These are phyloP conservation scores for Kazachstania psychrophila DNA, from an alignment of 805 yeast genomes.

Conservation along the genomic window DNA sequence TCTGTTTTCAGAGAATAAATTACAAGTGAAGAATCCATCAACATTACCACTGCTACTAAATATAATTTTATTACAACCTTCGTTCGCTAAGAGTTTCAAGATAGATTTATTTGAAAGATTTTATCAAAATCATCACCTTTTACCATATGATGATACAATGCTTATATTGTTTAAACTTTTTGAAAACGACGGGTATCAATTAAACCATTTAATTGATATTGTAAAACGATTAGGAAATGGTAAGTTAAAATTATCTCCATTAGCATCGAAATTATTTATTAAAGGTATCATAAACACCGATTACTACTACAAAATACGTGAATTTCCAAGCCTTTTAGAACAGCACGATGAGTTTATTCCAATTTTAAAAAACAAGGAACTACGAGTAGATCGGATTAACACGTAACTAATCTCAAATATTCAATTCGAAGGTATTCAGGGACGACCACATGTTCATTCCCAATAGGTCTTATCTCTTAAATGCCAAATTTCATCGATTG, in stretches of 20 bases:
- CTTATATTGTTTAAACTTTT: background rate
- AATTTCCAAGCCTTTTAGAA: background rate
- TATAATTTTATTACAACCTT: constrained; percentile 13
- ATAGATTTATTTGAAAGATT: constrained; percentile 1
- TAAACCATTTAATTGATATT: background rate
- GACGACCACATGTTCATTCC: too few species aligned
- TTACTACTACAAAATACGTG: background rate
- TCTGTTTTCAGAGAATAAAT: constrained; percentile 14
- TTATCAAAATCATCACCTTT: background rate
- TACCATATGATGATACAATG: constrained; percentile 2
- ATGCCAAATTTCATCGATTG: too few species aligned
- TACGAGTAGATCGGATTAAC: too few species aligned
- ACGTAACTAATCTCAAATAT: too few species aligned
- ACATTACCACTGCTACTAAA: constrained; percentile 21
- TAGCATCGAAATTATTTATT: background rate
- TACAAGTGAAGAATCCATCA: constrained; percentile 13
- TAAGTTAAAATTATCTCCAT: background rate
- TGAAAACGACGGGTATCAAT: constrained; percentile 2
- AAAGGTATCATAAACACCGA: constrained; percentile 1
- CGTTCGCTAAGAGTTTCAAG: constrained; percentile 1
- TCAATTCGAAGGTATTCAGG: too few species aligned
- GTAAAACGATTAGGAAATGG: background rate
- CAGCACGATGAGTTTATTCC: background rate
- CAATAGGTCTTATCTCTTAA: too few species aligned
- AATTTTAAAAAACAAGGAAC: background rate